Evolutionary conservation across 2,329 filamentous ascomycete species (phyloP), one percentile per base, ranked within the genome.

Genomic region (Ceratocystis huliohia): DNA sequence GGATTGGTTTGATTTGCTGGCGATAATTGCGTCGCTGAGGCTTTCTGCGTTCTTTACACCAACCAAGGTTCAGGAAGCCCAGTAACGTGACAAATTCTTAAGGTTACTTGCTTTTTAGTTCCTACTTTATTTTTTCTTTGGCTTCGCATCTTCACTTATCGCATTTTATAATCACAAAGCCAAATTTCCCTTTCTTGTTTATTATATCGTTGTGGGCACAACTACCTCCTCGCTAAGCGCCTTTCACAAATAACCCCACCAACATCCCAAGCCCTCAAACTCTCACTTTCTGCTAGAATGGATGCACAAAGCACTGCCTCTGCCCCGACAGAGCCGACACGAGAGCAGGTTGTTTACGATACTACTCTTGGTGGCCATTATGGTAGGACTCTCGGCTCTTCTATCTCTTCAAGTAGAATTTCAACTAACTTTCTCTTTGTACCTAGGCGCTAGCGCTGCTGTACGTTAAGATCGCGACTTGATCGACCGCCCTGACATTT

Each of bases 301-400:
- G 62, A 64, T 30, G 45, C 62, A 13, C 45, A 50, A 50, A 64
- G 50, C 62, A n/a, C 44, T 17, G n/a, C 22, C 20, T 44, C 63
- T 5, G 28, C 33, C 46, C 28, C 65, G 17, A 28, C 76, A 63
- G 84, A 86, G 73, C 80, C 82, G 73, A 80, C 78, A 72, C 82
- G 84, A 70, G 79, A 82, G 70, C 80, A 83, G 72, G 84, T 84
- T 17, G 81, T 83, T n/a, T 91, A 91, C 75, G 88, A 91, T 76
- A 84, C 84, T 63, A 81, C 79, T 71, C 85, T 88, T 73, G 88
- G 87, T 69, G 88, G 88, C 65, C 88, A 91, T 75, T 91, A 91
- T 78, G 88, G 88, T 90, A 78, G 45, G 28, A 10, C 17, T 17
- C 30, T 59, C 28, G 30, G 15, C 10, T 37, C 22, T n/a, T 20